Conservation (phyloP, 2,329 filamentous ascomycete genomes). For the Aureobasidium leucospermi region DNA sequence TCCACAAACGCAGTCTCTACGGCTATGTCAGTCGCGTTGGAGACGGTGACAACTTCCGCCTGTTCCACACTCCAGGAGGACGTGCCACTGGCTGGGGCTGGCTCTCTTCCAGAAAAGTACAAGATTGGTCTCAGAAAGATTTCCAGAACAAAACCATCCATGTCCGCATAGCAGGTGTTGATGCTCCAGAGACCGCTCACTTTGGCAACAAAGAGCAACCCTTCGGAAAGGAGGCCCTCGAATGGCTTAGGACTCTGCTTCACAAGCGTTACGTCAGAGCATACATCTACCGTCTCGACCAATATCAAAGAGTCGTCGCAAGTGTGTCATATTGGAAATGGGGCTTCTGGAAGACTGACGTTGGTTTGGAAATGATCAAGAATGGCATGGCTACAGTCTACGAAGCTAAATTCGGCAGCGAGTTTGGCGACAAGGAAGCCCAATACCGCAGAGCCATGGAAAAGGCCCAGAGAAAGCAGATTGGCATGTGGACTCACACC, state of each 20-base stretch:
- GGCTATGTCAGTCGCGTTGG: constrained; percentile 89
- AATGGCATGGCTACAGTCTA: constrained; percentile 82
- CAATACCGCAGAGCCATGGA: constrained; percentile 59
- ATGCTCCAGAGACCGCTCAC: constrained; percentile 87
- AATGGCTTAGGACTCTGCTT: constrained; percentile 71
- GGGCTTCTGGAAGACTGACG: constrained; percentile 61
- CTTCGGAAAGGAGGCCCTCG: constrained; percentile 69
- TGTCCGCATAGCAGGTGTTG: constrained; percentile 81
- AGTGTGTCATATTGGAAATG: constrained; percentile 66
- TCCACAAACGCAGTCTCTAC: constrained; percentile 66
- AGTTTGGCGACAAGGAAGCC: constrained; percentile 64
- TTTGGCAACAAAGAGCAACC: constrained; percentile 87
- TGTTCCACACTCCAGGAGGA: constrained; percentile 94
- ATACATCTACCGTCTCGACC: constrained; percentile 77
- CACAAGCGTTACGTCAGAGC: constrained; percentile 67
- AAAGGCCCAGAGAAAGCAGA: constrained; percentile 31
- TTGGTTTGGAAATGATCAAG: constrained; percentile 84
- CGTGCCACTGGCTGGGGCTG: constrained; percentile 76
- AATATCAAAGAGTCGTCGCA: constrained; percentile 85
- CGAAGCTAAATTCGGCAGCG: constrained; percentile 81
- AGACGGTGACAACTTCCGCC: constrained; percentile 90
- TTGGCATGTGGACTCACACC: constrained; percentile 59
- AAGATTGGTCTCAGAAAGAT: not conserved
- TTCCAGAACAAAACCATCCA: constrained; percentile 56
- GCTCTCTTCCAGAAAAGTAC: constrained; percentile 19